Base-by-base conservation (phyloP, 768 basidiomycete genomes). In the Clitopilus passeckerianus region DNA sequence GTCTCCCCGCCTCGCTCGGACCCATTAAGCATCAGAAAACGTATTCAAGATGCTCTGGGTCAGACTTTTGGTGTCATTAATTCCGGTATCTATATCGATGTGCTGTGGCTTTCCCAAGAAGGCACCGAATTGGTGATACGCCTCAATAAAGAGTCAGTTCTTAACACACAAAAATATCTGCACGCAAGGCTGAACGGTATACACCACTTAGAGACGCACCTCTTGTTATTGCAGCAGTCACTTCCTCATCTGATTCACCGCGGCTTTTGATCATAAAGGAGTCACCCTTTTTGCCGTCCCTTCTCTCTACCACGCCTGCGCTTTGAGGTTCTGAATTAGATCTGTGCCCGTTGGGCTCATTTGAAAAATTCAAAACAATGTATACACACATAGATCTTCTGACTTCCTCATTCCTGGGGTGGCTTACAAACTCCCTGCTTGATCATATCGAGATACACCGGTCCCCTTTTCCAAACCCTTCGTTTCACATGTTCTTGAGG, bases 31-130 rank as follows among this genome's bases (percentile, higher is more conserved):
- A 64, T 88, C 24, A 73, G 86, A 18, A 86, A 84, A 68, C 59
- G 75, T 1, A 67, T 90, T 20, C 84, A 86, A 64, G 81, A 86
- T 27, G 76, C 80, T 0, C 71, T 89, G 41, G 57, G 72, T 7
- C 80, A 84, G 64, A 72, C 77, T 8, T 86, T 87, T 62, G 87
- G 88, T 2, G 60, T 78, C 41, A 80, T 82, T 3, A 72, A 72
- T 8, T 77, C 86, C 1, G 74, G 77, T 53, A 77, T 75, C 1
- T 80, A 85, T 60, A 59, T 89, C 33, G 88, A 90, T 64, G 68
- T 90, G 9, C 70, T 90, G 16, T 85, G 82, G 77, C 64, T 86
- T 8, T 68, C 75, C 7, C 70, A 74, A 2, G 70, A 75, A 7
- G 80, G 80, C 1, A 61, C 61, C 2, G 73, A 76, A 55, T 72